phyloP scores from a whole-genome alignment of 2,329 filamentous ascomycete species.

The Rugonectria rugulosa region DNA sequence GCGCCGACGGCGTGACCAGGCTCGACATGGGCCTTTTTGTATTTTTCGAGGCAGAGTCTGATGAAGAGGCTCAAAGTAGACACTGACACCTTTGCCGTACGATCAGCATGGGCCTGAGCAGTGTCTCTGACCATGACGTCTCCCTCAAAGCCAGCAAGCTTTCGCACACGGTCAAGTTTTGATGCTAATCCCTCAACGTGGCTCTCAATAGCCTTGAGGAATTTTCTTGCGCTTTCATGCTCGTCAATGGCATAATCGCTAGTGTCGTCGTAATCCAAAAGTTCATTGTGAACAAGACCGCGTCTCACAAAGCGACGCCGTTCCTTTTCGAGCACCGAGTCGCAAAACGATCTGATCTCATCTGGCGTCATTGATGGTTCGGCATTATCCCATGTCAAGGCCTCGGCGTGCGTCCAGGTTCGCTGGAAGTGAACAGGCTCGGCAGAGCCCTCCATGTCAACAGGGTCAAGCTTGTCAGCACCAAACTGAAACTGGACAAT shows the following conservation, averaged over 20 bases:
- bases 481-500: constrained; percentile 98
- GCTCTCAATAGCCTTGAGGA: constrained; percentile 78
- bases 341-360: constrained; percentile 75
- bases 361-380: constrained; percentile 76
- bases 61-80: constrained; percentile 80
- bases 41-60: constrained; percentile 83
- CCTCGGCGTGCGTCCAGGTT: constrained; percentile 83
- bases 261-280: constrained; percentile 73
- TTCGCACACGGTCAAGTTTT: constrained; percentile 64
- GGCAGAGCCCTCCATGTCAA: constrained; percentile 96
- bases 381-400: constrained; percentile 79
- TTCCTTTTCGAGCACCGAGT: constrained; percentile 72
- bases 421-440: constrained; percentile 92
- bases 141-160: constrained; percentile 57
- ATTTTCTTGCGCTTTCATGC: constrained; percentile 82
- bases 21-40: constrained; percentile 89
- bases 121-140: constrained; percentile 31
- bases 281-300: constrained; percentile 66
- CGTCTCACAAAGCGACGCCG: constrained; percentile 69
- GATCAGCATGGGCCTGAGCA: constrained; percentile 62
- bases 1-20: constrained; percentile 96
- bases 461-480: constrained; percentile 92
- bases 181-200: constrained; percentile 72
- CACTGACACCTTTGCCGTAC: constrained; percentile 83
- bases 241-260: constrained; percentile 76